These are phyloP conservation scores for Neocatenulostroma microsporum DNA, from an alignment of 2,329 filamentous ascomycete genomes.

Conservation along the genomic window DNA sequence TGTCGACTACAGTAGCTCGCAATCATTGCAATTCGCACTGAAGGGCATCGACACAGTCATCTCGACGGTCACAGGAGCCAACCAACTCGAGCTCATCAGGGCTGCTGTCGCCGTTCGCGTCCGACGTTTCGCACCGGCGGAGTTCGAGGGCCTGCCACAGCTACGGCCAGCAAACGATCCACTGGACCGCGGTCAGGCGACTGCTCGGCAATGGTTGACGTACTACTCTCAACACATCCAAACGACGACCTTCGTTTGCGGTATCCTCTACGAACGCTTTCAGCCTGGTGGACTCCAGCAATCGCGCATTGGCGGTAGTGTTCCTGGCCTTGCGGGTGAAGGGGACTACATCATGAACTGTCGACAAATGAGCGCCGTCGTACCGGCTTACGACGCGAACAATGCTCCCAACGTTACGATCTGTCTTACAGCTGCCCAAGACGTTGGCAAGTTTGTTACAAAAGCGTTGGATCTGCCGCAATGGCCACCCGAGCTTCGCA, in stretches of 20 bases:
- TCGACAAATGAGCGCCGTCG: conserved; percentile 49
- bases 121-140: conserved; percentile 63
- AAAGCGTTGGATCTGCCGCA: conserved; percentile 56
- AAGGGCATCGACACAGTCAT: conserved; percentile 66
- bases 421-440: conserved; percentile 61
- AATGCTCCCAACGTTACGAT: conserved; percentile 47
- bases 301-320: conserved; percentile 52
- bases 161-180: conserved; percentile 51
- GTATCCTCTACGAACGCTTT: conserved; percentile 69
- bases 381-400: conserved; percentile 48
- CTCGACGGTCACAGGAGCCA: conserved; percentile 59
- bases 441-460: conserved; percentile 63
- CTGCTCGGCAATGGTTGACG: conserved; percentile 51
- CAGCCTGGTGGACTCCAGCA: conserved; percentile 57
- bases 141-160: conserved; percentile 60
- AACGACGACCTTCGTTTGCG: conserved; percentile 65
- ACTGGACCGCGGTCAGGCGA: conserved; percentile 52
- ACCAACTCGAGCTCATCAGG: conserved; percentile 64
- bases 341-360: conserved; percentile 62
- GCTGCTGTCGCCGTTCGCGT: conserved; percentile 59
- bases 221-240: conserved; percentile 53
- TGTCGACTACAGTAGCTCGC: conserved; percentile 57
- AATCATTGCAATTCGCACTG: conserved; percentile 57
- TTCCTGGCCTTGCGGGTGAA: conserved; percentile 47
- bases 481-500: conserved; percentile 63